Base-by-base conservation (phyloP, 768 basidiomycete genomes). In the Pseudohyphozyma bogoriensis region DNA sequence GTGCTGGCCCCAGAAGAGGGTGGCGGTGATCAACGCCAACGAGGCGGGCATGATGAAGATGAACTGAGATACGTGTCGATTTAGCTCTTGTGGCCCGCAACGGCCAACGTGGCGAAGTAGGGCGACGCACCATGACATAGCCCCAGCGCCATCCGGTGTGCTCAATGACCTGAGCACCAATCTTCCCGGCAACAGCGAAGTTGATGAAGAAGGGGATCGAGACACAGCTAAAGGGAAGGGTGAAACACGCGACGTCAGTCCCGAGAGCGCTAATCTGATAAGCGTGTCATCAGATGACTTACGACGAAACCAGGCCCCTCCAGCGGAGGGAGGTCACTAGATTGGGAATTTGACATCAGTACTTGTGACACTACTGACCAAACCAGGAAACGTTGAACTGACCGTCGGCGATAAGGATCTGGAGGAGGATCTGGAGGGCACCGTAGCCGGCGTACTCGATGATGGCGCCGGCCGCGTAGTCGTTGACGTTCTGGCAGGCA, bases 301-400 rank as follows among this genome's bases (percentile, higher is more conserved):
- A n/a, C n/a, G n/a, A n/a, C 1, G 56, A 61, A 11, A 49, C 55
- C 28, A 74, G 67, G n/a, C 67, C 74, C 55, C 77, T 68, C 72
- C 73, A 78, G 39, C 73, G 67, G 3, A 78, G 65, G 33, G 70
- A 73, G 39, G 77, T 77, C 67, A 75, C 74, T 56, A 46, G 52
- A 16, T 44, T n/a, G n/a, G 20, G 33, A 11, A 46, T 28, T 22
- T 24, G 20, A 56, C 51, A n/a, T n/a, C n/a, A n/a, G n/a, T n/a
- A n/a, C n/a, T n/a, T n/a, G n/a, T n/a, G n/a, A n/a, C n/a, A n/a
- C n/a, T n/a, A n/a, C n/a, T n/a, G n/a, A n/a, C n/a, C n/a, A n/a
- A n/a, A n/a, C n/a, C n/a, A n/a, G n/a, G n/a, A 24, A 35, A 24
- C 18, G 7, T 12, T 11, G 37, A 18, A 35, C 40, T 2, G 22